Conservation (phyloP, 1,284 basidiomycete genomes). For the Cutaneotrichosporon curvatum region DNA sequence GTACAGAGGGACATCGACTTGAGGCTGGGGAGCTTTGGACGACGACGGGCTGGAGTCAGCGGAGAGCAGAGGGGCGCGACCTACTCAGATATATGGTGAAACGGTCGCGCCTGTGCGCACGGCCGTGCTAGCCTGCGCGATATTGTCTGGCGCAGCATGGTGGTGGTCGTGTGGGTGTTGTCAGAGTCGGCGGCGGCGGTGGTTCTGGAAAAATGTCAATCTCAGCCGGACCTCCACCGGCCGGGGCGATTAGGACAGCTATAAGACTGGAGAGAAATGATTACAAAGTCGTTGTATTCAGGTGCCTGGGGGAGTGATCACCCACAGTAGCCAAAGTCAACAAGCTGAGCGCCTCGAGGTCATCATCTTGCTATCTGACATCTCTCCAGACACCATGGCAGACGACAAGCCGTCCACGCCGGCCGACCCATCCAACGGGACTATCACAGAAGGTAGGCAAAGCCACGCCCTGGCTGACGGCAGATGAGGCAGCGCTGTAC, state of each 20-base stretch:
- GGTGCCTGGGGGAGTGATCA: no score
- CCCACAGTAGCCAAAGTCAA: no score
- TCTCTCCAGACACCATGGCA: neutral
- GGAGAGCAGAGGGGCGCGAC: neutral
- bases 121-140: slow-evolving; percentile 11
- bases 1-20: slow-evolving; percentile 16
- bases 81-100: slow-evolving; percentile 3
- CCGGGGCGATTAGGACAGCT: no score
- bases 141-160: slow-evolving; percentile 20
- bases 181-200: neutral
- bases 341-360: no score
- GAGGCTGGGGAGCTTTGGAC: slow-evolving; percentile 5
- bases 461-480: slow-evolving; percentile 1
- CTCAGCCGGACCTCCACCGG: no score
- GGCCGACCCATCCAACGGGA: slow-evolving; percentile 8
- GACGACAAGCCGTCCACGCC: neutral
- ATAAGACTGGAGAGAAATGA: no score
- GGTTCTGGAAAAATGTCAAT: slow-evolving; percentile 5
- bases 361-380: no score
- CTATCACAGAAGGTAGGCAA: slow-evolving; percentile 39
- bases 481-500: slow-evolving; percentile 80
- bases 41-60: slow-evolving; percentile 1
- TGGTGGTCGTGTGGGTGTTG: neutral
- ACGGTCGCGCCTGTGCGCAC: slow-evolving; percentile 1
- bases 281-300: no score